A percentile compares a stretch with the other conserved stretches of the same genome.
phyloP scores from a whole-genome alignment of 163 green algal genomes.

The Chlamydomonas reinhardtii region DNA sequence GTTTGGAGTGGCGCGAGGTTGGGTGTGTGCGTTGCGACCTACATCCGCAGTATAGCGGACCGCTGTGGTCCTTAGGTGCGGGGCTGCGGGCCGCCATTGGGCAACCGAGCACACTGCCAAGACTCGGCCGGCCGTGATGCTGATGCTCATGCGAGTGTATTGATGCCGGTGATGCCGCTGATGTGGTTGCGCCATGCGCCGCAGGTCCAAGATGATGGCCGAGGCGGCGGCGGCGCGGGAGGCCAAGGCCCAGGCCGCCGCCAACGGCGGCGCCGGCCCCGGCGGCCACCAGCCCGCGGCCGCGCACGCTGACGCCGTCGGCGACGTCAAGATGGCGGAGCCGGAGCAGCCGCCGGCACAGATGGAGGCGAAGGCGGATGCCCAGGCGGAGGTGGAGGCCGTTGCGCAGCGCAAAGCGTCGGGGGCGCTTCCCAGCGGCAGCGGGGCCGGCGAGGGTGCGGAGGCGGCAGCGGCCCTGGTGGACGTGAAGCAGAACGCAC shows the following conservation, averaged over 20 bases:
- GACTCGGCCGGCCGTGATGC: too few species aligned
- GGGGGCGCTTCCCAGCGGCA: background rate
- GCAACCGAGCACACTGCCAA: too few species aligned
- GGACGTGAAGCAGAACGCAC: slow-evolving; percentile 61
- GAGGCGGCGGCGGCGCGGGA: background rate
- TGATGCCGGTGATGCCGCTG: too few species aligned
- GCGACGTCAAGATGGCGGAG: too few species aligned
- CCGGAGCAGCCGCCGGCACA: background rate
- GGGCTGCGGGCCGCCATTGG: too few species aligned
- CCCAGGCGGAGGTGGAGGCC: background rate
- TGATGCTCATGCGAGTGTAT: too few species aligned
- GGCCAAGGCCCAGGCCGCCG: background rate
- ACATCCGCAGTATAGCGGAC: too few species aligned
- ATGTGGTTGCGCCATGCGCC: too few species aligned
- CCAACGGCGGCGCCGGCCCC: background rate
- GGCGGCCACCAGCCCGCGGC: background rate
- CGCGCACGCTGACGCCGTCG: too few species aligned
- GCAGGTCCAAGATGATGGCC: slow-evolving; percentile 8
- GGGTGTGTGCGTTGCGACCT: too few species aligned
- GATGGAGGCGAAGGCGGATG: background rate
- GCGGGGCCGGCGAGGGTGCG: background rate
- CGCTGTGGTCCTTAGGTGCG: too few species aligned
- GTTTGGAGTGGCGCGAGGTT: too few species aligned
- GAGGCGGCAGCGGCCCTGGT: background rate
- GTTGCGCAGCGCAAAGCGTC: background rate